Base-by-base conservation (phyloP, 306 rosid species). In the Alnus rubra region DNA sequence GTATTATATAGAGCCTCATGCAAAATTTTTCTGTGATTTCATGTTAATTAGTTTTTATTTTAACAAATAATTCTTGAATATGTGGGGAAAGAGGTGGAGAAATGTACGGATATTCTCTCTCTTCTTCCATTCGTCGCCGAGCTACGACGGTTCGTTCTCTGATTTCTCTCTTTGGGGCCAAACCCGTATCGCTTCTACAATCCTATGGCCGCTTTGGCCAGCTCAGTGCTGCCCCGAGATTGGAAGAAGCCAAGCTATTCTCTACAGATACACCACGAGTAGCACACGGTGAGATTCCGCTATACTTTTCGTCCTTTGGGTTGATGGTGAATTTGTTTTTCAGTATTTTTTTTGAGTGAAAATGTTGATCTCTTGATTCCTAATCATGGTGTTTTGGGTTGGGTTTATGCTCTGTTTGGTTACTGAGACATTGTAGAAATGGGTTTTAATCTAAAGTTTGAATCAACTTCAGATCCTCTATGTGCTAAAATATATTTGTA, bases 341-440 rank as follows among this genome's bases (percentile, higher is more conserved):
- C 28, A 23, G 28, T 23, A 23, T 23, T 23, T 23, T 23, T 23
- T 45, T 18, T 44, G 54, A 16, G 2, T 59, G 65, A 59, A 23
- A 23, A 23, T 59, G 16, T 59, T 7, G n/a, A 15, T 15, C 37
- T 59, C 14, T 64, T 64, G 42, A 33, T 64, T 23, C 4, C 9
- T n/a, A 55, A 31, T 2, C 3, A 5, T 63, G 16, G 4, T 4
- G 0, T n/a, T 63, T 23, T 23, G 28, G 28, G 28, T 16, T 37
- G 48, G 70, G 48, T 64, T 64, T 37, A 64, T 64, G 19, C 48
- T 35, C 70, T 35, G 70, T 64, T 64, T 64, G 45, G 70, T 62
- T 62, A 30, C 42, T 62, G 13, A 60, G 2, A 1, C 10, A 3
- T 60, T 60, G 5, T 23, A 54, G 60, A 18, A 54, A 54, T 54